These are phyloP conservation scores for Myxozyma neglecta DNA, from an alignment of 805 yeast genomes.

Conservation along the genomic window DNA sequence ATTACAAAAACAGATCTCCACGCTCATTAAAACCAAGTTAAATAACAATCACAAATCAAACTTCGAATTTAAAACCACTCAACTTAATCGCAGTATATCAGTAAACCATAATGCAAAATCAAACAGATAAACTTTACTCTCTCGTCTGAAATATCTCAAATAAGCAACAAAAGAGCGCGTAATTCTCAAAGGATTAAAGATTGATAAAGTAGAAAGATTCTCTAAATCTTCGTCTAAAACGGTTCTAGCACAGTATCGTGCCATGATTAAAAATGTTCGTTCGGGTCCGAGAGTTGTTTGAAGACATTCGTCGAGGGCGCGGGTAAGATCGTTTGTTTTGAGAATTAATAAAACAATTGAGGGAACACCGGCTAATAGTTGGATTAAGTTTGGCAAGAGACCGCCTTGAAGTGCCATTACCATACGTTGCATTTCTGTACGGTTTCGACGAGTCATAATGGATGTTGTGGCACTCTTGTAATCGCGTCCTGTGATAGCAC, in stretches of 20 bases:
- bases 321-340: constrained; percentile 90
- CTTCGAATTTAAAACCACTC: neutral
- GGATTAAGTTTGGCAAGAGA: constrained; percentile 73
- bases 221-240: constrained; percentile 59
- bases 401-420: constrained; percentile 60
- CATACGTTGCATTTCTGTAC: constrained; percentile 68
- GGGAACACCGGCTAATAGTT: constrained; percentile 75
- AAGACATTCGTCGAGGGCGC: constrained; percentile 82
- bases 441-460: constrained; percentile 53
- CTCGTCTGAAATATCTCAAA: constrained; percentile 8
- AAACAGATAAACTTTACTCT: constrained; percentile 7
- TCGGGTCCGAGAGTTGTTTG: constrained; percentile 83
- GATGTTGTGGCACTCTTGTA: constrained; percentile 65
- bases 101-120: constrained; percentile 21
- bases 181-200: neutral
- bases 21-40: neutral
- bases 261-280: constrained; percentile 84
- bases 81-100: neutral
- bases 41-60: neutral
- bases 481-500: constrained; percentile 94
- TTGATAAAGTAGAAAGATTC: neutral
- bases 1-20: neutral
- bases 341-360: constrained; percentile 79
- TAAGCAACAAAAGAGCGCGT: constrained; percentile 3
- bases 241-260: constrained; percentile 80